Conservation (phyloP, 2,329 filamentous ascomycete species). For the Cladosporium sphaerospermum region DNA sequence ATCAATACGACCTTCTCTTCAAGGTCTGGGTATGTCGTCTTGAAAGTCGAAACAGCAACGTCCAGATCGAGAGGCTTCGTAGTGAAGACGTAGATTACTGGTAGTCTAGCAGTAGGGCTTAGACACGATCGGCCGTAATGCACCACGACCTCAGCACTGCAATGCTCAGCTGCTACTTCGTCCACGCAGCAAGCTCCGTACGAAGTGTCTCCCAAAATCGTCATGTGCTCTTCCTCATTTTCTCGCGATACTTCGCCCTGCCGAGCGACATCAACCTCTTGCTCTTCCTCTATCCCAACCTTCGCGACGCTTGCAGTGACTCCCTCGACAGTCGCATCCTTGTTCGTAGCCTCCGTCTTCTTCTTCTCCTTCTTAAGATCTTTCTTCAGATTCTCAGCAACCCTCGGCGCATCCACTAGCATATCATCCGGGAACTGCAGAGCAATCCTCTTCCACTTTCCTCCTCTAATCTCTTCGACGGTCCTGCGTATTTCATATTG, state of each 20-base stretch:
- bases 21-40: conserved; percentile 59
- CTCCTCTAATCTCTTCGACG: conserved; percentile 64
- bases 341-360: not conserved
- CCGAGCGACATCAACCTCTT: conserved; percentile 6
- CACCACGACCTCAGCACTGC: conserved; percentile 81
- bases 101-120: conserved; percentile 78
- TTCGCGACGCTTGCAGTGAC: not conserved
- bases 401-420: conserved; percentile 76
- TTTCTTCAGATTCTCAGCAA: conserved; percentile 57
- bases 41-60: conserved; percentile 55
- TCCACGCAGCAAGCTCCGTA: conserved; percentile 97
- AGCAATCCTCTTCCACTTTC: conserved; percentile 69
- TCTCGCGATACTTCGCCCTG: conserved; percentile 5
- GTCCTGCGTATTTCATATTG: conserved; percentile 85
- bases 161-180: conserved; percentile 91
- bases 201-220: conserved; percentile 88
- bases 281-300: not conserved
- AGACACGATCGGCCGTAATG: conserved; percentile 92
- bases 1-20: conserved; percentile 66
- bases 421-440: conserved; percentile 96
- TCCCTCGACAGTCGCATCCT: not conserved
- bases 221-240: conserved; percentile 51
- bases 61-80: conserved; percentile 60
- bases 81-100: conserved; percentile 89
- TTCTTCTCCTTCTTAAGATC: not conserved